phyloP scores from a whole-genome alignment of 345 rosid species.

The Eucalyptus cloeziana region DNA sequence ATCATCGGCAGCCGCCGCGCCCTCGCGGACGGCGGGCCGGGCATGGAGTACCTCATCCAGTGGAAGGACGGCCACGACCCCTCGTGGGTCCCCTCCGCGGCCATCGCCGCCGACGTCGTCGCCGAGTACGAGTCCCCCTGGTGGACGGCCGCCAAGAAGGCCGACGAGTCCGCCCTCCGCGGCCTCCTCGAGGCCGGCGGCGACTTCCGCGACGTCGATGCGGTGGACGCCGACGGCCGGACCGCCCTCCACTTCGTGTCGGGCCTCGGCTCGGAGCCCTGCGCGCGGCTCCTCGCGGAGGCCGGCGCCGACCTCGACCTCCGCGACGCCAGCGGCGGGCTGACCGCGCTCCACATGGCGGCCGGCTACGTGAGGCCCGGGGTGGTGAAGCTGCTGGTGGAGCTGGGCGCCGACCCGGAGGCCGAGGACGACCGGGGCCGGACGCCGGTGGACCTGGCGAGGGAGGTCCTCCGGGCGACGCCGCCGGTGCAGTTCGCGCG shows the following conservation, averaged over 20 bases:
- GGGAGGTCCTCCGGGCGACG: slow-evolving; percentile 53
- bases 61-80: slow-evolving; percentile 91
- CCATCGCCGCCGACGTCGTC: slow-evolving; percentile 72
- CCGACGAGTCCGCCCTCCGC: slow-evolving; percentile 48
- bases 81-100: slow-evolving; percentile 68
- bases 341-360: slow-evolving; percentile 89
- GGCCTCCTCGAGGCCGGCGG: slow-evolving; percentile 28
- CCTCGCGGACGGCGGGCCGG: slow-evolving; percentile 7
- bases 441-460: slow-evolving; percentile 62
- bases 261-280: slow-evolving; percentile 72
- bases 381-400: slow-evolving; percentile 40
- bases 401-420: slow-evolving; percentile 66
- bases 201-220: slow-evolving; percentile 49
- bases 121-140: slow-evolving; percentile 87
- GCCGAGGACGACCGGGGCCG: slow-evolving; percentile 55
- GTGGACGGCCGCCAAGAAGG: slow-evolving; percentile 94
- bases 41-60: slow-evolving; percentile 77
- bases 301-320: slow-evolving; percentile 62
- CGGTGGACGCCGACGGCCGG: slow-evolving; percentile 73
- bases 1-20: slow-evolving; percentile 70
- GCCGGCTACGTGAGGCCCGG: slow-evolving; percentile 80
- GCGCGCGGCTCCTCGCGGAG: slow-evolving; percentile 57
- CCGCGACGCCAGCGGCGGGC: slow-evolving; percentile 56
- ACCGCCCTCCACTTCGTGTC: slow-evolving; percentile 77
- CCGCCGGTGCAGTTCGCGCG: slow-evolving; percentile 71